Evolutionary conservation across 2,329 filamentous ascomycete genomes (phyloP), one percentile per base, ranked within the genome.

Genomic region (Colletotrichum caudatum): DNA sequence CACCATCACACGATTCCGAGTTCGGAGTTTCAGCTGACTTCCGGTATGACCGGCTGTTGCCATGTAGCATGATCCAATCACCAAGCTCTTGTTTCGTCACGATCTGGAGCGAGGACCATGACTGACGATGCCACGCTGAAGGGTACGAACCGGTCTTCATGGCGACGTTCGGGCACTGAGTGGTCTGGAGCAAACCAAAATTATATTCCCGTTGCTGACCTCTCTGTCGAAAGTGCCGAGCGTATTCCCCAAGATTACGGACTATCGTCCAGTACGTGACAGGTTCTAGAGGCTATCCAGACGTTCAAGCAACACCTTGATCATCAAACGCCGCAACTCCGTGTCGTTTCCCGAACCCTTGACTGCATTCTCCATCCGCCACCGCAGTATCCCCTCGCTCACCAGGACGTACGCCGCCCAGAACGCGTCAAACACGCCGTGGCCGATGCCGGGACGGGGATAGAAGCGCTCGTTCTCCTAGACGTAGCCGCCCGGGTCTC

Each of bases 391-490:
- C 0, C 16, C 50, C 33, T 63, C 65, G 18, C 65, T 51, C 29
- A 37, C 59, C 29, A 64, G 20, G 16, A 57, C 2, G 51, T 68
- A 68, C 5, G 39, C 58, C 20, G 39, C 59, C 58, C 58, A 56
- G 18, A 63, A 68, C 23, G 37, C 65, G 39, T 68, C 59, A 23
- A 68, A 68, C 2, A 67, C 58, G 14, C 57, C 64, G 6, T 56
- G 16, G n/a, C 54, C 63, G 23, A 70, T 48, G 48, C 46, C 63
- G 41, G 67, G 67, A 1, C 67, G 67, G 33, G 67, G 67, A 26
- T 61, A 70, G 63, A 56, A 66, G 12, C 53, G 63, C 63, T 66
- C 57, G 57, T 61, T 66, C 35, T 41, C 48, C 67, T 58, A 64
- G 53, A 69, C 53, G 5, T 33, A 39, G 16, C 12, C 48, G 11